Base-by-base conservation (phyloP, 495 filamentous ascomycete species). In the Aspergillus diversus region DNA sequence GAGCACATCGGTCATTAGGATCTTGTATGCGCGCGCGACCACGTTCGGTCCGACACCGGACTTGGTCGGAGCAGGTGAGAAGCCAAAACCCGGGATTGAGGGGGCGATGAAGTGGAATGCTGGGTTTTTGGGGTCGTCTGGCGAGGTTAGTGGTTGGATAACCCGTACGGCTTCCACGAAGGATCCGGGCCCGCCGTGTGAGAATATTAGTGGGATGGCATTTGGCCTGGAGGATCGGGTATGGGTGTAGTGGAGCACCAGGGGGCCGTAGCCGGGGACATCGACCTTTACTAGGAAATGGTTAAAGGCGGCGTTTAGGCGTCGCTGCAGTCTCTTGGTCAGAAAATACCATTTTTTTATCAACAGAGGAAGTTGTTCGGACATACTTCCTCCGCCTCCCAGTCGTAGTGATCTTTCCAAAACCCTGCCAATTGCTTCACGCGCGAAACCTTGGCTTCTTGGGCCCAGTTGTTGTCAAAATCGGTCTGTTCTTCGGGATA, bases 1-100 rank as follows among this genome's bases (percentile, higher is more conserved):
- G 3, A 76, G 64, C 5, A 69, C 63, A 9, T 72, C 63, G 33
- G 73, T 71, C 72, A 77, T 77, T 5, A 72, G 60, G 50, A 58
- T 70, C 21, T 67, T 62, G 56, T 59, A 66, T 21, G 65, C 60
- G 33, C 57, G 39, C 0, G 39, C 39, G 11, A 43, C 39, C 5
- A 43, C 39, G 5, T 43, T 11, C 11, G 39, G 39, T 11, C 39
- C 39, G 3, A 43, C 39, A 8, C 39, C 39, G 0, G 39, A 43
- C 39, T 43, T 43, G 39, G 8, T 43, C 39, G 39, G 39, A 2
- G 39, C 39, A 0, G 39, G 39, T 2, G 39, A 43, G 8, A 43
- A 43, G 5, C 39, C 39, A 12, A 43, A 43, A 2, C 39, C 39
- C 0, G 39, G 39, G 39, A 43, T 43, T 0, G 39, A 43, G 8